These are phyloP conservation scores for Sphaerulina populicola DNA, from an alignment of 2,329 filamentous ascomycete genomes.

Conservation along the genomic window DNA sequence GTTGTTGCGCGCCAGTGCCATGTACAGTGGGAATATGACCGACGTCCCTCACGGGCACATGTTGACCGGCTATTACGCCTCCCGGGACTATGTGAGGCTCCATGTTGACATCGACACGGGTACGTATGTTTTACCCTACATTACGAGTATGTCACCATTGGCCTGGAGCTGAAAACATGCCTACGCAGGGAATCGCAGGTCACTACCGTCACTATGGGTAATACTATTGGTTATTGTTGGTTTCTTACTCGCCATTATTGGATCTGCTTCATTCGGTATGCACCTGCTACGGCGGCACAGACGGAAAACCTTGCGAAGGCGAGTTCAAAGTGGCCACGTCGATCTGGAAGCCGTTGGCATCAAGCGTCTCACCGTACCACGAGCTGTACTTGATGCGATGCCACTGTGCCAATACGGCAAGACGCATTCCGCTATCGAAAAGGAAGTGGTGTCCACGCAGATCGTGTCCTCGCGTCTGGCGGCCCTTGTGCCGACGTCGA, in stretches of 20 bases:
- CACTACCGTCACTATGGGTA: conserved; percentile 69
- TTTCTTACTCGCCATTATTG: conserved; percentile 60
- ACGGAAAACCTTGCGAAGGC: conserved; percentile 57
- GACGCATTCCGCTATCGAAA: conserved; percentile 2
- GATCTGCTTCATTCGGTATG: conserved; percentile 61
- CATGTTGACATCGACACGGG: conserved; percentile 44
- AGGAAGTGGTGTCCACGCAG: conserved; percentile 1
- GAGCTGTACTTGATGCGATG: conserved; percentile 61
- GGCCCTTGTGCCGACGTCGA: conserved; percentile 7
- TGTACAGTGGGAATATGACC: conserved; percentile 69
- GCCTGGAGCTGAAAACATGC: background rate
- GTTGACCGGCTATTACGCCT: conserved; percentile 34
- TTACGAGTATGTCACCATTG: background rate
- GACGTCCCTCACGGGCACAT: conserved; percentile 35
- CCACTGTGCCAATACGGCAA: conserved; percentile 65
- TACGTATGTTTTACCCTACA: conserved; percentile 18
- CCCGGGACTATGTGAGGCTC: conserved; percentile 44
- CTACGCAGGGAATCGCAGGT: conserved; percentile 20
- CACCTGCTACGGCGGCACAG: conserved; percentile 67
- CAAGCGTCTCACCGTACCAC: conserved; percentile 69
- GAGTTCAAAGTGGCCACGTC: conserved; percentile 69
- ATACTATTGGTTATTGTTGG: conserved; percentile 64
- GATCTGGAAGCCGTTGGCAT: conserved; percentile 81
- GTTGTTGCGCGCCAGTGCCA: conserved; percentile 62
- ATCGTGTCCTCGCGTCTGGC: conserved; percentile 4